phyloP scores from a whole-genome alignment of 2,329 filamentous ascomycete species.

The Hirsutella thompsonii region DNA sequence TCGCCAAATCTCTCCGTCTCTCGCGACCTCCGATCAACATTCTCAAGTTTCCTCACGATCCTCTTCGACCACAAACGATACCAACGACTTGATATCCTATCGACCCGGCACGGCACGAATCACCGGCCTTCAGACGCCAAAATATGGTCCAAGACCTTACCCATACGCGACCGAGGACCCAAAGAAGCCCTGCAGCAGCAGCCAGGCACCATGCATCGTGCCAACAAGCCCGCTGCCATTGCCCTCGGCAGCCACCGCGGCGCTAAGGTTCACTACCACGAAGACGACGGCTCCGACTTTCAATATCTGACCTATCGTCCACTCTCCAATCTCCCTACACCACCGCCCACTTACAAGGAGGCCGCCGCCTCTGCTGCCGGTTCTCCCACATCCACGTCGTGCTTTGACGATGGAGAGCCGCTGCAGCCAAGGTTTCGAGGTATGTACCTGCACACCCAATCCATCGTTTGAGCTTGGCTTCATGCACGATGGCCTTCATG shows the following conservation, averaged over 20 bases:
- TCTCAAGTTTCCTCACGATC: not conserved
- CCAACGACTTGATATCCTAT: not conserved
- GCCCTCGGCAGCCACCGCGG: not conserved
- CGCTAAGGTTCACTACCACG: slow-evolving; percentile 6
- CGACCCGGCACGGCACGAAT: not conserved
- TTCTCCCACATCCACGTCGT: slow-evolving; percentile 23
- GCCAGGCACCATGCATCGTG: slow-evolving; percentile 3
- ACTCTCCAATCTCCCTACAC: slow-evolving; percentile 54
- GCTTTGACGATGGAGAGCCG: slow-evolving; percentile 30
- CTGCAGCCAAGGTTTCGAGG: slow-evolving; percentile 25
- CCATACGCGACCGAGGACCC: not conserved
- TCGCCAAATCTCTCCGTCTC: not conserved
- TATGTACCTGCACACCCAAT: slow-evolving; percentile 6
- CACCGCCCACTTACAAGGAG: slow-evolving; percentile 40
- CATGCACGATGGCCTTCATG: not conserved
- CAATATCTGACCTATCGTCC: slow-evolving; percentile 51
- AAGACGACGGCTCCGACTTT: slow-evolving; percentile 30
- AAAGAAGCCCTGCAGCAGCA: slow-evolving; percentile 2
- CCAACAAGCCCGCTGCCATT: not conserved
- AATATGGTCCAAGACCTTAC: slow-evolving; percentile 6
- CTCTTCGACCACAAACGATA: not conserved
- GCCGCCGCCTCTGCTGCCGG: slow-evolving; percentile 25
- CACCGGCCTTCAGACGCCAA: not conserved
- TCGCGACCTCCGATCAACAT: not conserved
- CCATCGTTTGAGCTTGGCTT: not conserved